These are phyloP conservation scores for Xylaria sp. DNA, from an alignment of 2,329 filamentous ascomycete species.

Conservation along the genomic window DNA sequence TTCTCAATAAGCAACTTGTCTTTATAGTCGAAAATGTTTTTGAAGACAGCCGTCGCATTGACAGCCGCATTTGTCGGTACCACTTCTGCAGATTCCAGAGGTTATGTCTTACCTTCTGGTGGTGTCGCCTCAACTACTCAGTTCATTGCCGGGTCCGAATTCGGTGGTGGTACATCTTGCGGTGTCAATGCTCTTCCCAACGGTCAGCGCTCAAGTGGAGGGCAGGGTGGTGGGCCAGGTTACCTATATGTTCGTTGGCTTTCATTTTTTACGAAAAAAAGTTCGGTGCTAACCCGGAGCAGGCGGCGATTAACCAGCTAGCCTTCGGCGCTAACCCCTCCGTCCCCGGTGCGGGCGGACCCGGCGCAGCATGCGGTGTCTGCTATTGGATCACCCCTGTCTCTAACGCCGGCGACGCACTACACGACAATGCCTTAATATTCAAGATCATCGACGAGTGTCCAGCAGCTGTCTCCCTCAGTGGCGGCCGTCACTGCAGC, in stretches of 20 bases:
- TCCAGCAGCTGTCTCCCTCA: neutral
- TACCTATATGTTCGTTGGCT: neutral
- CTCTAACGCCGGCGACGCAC: neutral
- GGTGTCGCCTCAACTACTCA: neutral
- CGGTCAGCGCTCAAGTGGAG: neutral
- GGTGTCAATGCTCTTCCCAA: neutral
- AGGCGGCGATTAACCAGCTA: neutral
- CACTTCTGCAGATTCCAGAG: neutral
- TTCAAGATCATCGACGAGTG: slow-evolving; percentile 1
- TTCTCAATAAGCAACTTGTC: neutral
- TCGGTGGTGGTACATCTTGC: slow-evolving; percentile 2
- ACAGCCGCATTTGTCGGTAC: neutral
- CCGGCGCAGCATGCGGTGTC: neutral
- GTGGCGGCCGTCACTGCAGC: neutral
- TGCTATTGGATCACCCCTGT: neutral
- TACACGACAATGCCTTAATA: neutral
- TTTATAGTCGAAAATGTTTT: neutral
- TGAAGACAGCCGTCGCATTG: slow-evolving; percentile 1
- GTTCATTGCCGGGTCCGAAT: slow-evolving; percentile 1
- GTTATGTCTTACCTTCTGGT: neutral
- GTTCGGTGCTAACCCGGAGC: neutral
- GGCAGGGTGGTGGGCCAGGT: slow-evolving; percentile 2
- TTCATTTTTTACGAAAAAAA: neutral
- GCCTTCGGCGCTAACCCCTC: neutral
- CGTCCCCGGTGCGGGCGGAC: neutral